These are phyloP conservation scores for Scortechinia acanthostroma DNA, from an alignment of 2,329 filamentous ascomycete genomes.

Conservation along the genomic window DNA sequence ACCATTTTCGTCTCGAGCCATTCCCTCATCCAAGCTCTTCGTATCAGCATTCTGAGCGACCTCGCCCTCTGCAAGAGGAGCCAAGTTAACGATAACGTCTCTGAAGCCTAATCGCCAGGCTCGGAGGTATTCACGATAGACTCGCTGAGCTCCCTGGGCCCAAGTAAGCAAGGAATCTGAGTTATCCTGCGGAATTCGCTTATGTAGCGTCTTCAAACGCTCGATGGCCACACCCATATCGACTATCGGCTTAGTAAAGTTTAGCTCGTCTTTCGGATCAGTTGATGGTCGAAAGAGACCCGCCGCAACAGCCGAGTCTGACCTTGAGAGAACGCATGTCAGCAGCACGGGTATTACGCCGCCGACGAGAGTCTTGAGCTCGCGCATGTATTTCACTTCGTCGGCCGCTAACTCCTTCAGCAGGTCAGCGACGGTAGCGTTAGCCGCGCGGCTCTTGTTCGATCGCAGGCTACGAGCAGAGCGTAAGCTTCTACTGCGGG, in stretches of 20 bases:
- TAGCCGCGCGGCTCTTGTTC: constrained; percentile 45
- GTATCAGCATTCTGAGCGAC: background rate
- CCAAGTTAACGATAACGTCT: constrained; percentile 62
- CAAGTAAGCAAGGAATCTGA: constrained; percentile 48
- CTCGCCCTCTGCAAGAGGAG: background rate
- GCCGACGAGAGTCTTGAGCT: constrained; percentile 60
- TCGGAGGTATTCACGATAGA: constrained; percentile 58
- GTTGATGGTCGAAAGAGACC: background rate
- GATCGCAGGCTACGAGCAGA: constrained; percentile 26
- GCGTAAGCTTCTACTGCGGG: constrained; percentile 43
- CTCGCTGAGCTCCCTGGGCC: constrained; percentile 51
- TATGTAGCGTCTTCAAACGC: constrained; percentile 55
- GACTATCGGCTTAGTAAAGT: constrained; percentile 58
- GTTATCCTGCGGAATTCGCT: constrained; percentile 49
- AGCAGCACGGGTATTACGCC: constrained; percentile 65
- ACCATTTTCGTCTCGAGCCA: constrained; percentile 15
- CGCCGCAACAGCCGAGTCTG: constrained; percentile 23
- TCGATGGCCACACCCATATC: constrained; percentile 65
- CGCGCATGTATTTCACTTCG: constrained; percentile 60
- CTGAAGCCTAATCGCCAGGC: constrained; percentile 64
- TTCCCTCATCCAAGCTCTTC: constrained; percentile 1
- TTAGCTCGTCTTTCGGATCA: constrained; percentile 34
- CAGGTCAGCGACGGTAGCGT: constrained; percentile 46
- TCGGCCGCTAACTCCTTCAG: constrained; percentile 53
- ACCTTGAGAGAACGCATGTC: constrained; percentile 50